phyloP scores from a whole-genome alignment of 1,284 basidiomycete species.

The Butyriboletus regius region DNA sequence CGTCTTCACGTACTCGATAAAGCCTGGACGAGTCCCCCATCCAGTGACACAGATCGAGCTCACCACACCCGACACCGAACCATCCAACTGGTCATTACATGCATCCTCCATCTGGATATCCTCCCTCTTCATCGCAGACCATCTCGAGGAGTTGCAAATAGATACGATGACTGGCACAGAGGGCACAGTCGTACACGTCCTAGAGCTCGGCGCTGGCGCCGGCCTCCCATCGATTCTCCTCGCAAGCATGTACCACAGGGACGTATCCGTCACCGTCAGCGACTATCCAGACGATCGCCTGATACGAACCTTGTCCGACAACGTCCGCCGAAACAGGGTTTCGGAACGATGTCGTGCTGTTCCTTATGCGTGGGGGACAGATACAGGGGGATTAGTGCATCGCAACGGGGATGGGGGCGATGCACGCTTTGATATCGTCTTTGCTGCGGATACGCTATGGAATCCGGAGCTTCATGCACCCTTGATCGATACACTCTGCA shows the following conservation, averaged over 20 bases:
- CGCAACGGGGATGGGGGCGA: not conserved
- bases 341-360: slow-evolving; percentile 41
- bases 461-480: slow-evolving; percentile 51
- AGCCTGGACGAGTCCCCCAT: slow-evolving; percentile 4
- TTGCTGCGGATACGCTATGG: slow-evolving; percentile 72
- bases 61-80: slow-evolving; percentile 54
- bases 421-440: slow-evolving; percentile 51
- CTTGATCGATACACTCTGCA: slow-evolving; percentile 48
- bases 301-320: slow-evolving; percentile 51
- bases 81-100: slow-evolving; percentile 65
- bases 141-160: slow-evolving; percentile 36
- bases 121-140: slow-evolving; percentile 57
- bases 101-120: slow-evolving; percentile 69
- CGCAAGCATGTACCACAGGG: slow-evolving; percentile 40
- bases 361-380: slow-evolving; percentile 60
- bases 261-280: slow-evolving; percentile 45
- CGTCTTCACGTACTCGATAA: slow-evolving; percentile 37
- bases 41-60: slow-evolving; percentile 32
- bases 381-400: slow-evolving; percentile 30
- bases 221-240: slow-evolving; percentile 65
- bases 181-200: slow-evolving; percentile 35
- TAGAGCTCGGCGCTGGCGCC: slow-evolving; percentile 67
- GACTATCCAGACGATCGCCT: slow-evolving; percentile 67
- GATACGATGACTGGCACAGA: slow-evolving; percentile 1
- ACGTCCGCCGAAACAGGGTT: slow-evolving; percentile 48